Evolutionary conservation across 2,329 filamentous ascomycete genomes (phyloP).

Genomic region (Blumeriella jaapii): DNA sequence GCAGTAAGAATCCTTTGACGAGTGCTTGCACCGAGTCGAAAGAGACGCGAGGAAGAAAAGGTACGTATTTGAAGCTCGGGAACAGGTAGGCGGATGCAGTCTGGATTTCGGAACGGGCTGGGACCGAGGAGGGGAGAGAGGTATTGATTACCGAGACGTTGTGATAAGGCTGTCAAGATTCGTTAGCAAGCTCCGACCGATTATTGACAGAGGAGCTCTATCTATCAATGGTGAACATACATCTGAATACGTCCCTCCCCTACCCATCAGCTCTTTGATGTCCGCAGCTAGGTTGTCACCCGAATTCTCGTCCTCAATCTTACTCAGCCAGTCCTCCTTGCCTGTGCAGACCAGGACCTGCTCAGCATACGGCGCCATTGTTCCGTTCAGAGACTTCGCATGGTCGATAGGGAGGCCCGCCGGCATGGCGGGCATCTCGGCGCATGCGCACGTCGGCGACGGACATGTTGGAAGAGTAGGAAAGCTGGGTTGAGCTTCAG

Average conservation of each 20-base stretch:
- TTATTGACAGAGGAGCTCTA: no score
- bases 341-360: constrained; percentile 80
- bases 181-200: no score
- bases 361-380: constrained; percentile 67
- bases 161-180: constrained; percentile 72
- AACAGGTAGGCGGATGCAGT: constrained; percentile 63
- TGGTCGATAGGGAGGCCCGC: constrained; percentile 64
- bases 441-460: constrained; percentile 63
- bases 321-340: constrained; percentile 66
- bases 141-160: constrained; percentile 67
- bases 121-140: constrained; percentile 51
- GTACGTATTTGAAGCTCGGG: constrained; percentile 73
- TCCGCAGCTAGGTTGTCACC: constrained; percentile 57
- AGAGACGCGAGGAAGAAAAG: constrained; percentile 52
- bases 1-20: constrained; percentile 55
- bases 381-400: constrained; percentile 57
- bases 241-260: constrained; percentile 55
- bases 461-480: constrained; percentile 44
- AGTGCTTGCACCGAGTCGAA: constrained; percentile 44
- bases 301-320: constrained; percentile 70
- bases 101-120: constrained; percentile 31
- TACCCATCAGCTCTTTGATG: constrained; percentile 57
- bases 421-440: constrained; percentile 52
- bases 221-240: constrained; percentile 35
- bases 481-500: constrained; percentile 11